Evolutionary conservation across 2,329 filamentous ascomycete genomes (phyloP).

Genomic region (Sporothrix pallida): DNA sequence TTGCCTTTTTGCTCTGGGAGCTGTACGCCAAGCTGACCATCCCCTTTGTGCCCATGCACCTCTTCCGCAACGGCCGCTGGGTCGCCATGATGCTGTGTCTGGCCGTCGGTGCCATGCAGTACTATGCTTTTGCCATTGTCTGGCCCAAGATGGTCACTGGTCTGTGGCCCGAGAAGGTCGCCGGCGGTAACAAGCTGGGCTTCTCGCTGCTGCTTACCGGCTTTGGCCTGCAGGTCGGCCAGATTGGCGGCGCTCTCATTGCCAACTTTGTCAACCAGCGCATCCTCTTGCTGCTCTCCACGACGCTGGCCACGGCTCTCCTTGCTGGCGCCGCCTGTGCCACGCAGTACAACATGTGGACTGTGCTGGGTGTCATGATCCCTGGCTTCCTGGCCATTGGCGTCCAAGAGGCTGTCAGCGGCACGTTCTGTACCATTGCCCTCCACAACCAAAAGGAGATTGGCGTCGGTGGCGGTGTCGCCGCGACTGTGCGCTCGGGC

Average conservation of each 20-base stretch:
- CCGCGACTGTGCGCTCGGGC: background rate
- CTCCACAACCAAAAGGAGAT: background rate
- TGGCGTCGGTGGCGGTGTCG: background rate
- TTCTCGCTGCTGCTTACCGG: background rate
- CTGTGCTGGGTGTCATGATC: conserved; percentile 4
- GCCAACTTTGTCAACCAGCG: conserved; percentile 4
- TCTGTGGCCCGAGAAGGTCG: background rate
- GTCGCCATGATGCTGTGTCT: conserved; percentile 18
- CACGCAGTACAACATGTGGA: conserved; percentile 11
- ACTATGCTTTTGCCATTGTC: background rate
- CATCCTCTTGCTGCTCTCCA: background rate
- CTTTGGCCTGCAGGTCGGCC: background rate
- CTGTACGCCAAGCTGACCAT: background rate
- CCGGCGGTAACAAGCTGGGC: background rate
- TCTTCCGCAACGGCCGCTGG: background rate
- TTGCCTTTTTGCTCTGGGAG: background rate
- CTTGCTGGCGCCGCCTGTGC: background rate
- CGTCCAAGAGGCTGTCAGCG: background rate
- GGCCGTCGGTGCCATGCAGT: background rate
- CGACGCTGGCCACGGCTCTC: background rate
- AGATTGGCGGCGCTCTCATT: background rate
- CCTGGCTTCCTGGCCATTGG: background rate
- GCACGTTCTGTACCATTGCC: background rate
- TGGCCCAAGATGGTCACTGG: background rate
- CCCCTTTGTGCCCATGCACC: background rate